These are phyloP conservation scores for Scenedesmus sp. DNA, from an alignment of 163 green algal genomes.

Conservation along the genomic window DNA sequence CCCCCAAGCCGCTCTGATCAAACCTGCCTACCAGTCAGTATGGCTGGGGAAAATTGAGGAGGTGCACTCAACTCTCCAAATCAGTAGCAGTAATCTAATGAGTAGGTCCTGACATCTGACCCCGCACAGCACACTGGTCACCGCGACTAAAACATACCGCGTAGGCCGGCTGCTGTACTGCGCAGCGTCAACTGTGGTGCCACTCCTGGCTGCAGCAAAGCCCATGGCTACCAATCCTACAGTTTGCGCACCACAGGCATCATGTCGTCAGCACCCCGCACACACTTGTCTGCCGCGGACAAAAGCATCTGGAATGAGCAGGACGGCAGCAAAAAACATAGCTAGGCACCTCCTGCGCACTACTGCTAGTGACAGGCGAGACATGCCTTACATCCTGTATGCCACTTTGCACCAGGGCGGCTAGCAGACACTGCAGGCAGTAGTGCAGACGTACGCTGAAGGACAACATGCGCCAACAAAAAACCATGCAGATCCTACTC, in stretches of 20 bases:
- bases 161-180: neutral
- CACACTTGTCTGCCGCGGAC: too few species aligned
- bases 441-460: neutral
- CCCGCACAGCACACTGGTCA: neutral
- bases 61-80: neutral
- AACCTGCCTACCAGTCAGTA: neutral
- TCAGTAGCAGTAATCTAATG: neutral
- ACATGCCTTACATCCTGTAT: neutral
- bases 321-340: neutral
- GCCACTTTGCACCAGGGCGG: neutral
- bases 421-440: neutral
- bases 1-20: neutral
- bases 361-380: neutral
- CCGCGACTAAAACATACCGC: neutral
- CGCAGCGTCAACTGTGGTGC: neutral
- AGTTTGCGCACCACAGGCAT: too few species aligned
- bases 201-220: neutral
- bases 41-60: neutral
- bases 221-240: too few species aligned
- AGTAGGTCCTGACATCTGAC: neutral
- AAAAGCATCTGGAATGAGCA: neutral
- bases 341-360: neutral
- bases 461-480: neutral
- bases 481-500: neutral
- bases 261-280: neutral